Evolutionary conservation across 2,329 filamentous ascomycete genomes (phyloP), one percentile per base, ranked within the genome.

Genomic region (Verticillium nonalfalfae): DNA sequence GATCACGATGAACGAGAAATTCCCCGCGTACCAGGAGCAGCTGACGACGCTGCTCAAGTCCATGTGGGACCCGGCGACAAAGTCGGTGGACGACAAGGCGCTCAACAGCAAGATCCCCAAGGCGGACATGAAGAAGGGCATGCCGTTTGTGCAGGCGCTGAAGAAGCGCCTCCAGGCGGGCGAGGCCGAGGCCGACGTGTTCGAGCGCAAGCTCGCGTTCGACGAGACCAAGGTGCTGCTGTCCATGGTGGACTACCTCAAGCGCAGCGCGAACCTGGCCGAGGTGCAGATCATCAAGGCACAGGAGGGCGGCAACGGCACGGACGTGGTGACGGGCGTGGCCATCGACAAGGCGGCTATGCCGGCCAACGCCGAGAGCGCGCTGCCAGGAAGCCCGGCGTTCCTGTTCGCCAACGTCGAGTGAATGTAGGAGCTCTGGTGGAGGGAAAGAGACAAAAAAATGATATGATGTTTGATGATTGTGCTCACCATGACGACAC

Each of bases 101-200:
- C 80, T 97, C 56, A 90, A 87, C 69, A 87, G 86, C 67, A 85
- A 87, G 71, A 88, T 97, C 62, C 87, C 86, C 68, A 96, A 96
- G 81, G 87, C 87, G 54, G 91, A 96, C 77, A 92, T 93, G 84
- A 99, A 98, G 86, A 95, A 96, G 79, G 94, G 93, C 2, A 98
- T 98, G 94, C 95, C 95, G 0, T 98, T 97, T 71, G 88, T 97
- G 58, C 93, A 98, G 78, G 78, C 75, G 7, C 80, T 98, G 63
- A 97, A 97, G 88, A 90, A 85, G 75, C 86, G 91, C 59, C 84
- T 99, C 61, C 81, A 92, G 61, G 81, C 82, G 58, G 89, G 90
- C 64, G 86, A 94, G 76, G 77, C 81, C 14, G 78, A 85, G 1
- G 80, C 84, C 31, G 81, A 78, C 2, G 91, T 97, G 10, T 88